Conservation (phyloP, 1,284 basidiomycete genomes). For the Porodaedalea pini region DNA sequence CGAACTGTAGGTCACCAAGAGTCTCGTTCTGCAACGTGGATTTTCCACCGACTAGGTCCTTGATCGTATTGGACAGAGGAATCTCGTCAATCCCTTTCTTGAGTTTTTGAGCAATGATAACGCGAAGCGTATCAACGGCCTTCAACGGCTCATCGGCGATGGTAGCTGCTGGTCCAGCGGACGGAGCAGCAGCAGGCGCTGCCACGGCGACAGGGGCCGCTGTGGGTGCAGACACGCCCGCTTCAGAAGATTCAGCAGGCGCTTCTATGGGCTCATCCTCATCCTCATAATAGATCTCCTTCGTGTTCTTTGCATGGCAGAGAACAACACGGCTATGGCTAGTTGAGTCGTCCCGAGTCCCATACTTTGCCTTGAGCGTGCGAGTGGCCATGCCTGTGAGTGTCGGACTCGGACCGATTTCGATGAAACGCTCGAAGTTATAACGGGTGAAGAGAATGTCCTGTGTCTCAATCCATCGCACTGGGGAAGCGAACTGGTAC, state of each 20-base stretch:
- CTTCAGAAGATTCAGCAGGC: slow-evolving; percentile 37
- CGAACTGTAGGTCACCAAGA: slow-evolving; percentile 86
- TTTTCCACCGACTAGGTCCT: slow-evolving; percentile 95
- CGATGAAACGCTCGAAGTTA: slow-evolving; percentile 91
- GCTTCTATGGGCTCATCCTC: slow-evolving; percentile 77
- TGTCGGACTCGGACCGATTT: slow-evolving; percentile 93
- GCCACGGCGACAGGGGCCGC: slow-evolving; percentile 42
- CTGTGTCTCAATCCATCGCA: slow-evolving; percentile 98
- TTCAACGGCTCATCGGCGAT: slow-evolving; percentile 91
- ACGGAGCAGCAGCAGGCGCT: too few relatives aligned
- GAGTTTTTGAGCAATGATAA: slow-evolving; percentile 94
- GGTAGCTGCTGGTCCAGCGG: slow-evolving; percentile 63
- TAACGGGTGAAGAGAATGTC: slow-evolving; percentile 90
- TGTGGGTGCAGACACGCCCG: slow-evolving; percentile 42
- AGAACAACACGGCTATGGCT: slow-evolving; percentile 80
- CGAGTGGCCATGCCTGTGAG: slow-evolving; percentile 95
- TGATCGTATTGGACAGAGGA: slow-evolving; percentile 90
- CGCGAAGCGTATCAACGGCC: slow-evolving; percentile 83
- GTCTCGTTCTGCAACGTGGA: slow-evolving; percentile 98
- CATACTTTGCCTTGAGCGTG: slow-evolving; percentile 95
- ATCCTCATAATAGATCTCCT: slow-evolving; percentile 97
- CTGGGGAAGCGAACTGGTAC: slow-evolving; percentile 94
- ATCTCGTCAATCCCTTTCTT: slow-evolving; percentile 93
- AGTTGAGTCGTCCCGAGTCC: slow-evolving; percentile 82
- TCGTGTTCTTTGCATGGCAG: slow-evolving; percentile 92